Percentiles rank a stretch among this genome's conserved stretches.
These are phyloP conservation scores for Hyaloperonospora arabidopsidis DNA, from an alignment of 352 stramenopile species.

Conservation along the genomic window DNA sequence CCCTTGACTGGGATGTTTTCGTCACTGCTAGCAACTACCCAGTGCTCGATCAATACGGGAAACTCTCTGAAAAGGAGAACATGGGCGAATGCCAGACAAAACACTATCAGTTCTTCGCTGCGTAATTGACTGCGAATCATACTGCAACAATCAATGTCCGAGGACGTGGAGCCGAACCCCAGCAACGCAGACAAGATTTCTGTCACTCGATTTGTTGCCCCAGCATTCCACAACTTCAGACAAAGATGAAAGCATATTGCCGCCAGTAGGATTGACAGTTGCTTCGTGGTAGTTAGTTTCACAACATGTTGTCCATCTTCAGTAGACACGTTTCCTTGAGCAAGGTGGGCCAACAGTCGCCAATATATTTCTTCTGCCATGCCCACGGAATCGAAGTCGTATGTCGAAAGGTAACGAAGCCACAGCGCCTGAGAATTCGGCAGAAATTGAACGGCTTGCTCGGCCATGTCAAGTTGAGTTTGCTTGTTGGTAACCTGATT, in stretches of 20 bases:
- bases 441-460: conserved; percentile 38
- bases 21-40: conserved; percentile 20
- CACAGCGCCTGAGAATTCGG: conserved; percentile 33
- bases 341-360: conserved; percentile 30
- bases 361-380: conserved; percentile 29
- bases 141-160: conserved; percentile 23
- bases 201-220: conserved; percentile 17
- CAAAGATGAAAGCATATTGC: conserved; percentile 33
- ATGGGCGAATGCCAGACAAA: conserved; percentile 23
- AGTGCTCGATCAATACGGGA: conserved; percentile 23
- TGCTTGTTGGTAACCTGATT: conserved; percentile 21
- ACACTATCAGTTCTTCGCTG: conserved; percentile 15
- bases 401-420: conserved; percentile 37
- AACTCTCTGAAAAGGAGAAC: conserved; percentile 25
- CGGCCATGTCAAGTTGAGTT: conserved; percentile 30
- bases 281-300: conserved; percentile 6
- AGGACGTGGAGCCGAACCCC: conserved; percentile 14
- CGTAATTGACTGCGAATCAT: conserved; percentile 17
- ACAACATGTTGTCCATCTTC: conserved; percentile 1
- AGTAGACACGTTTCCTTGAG: conserved; percentile 3
- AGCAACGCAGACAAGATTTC: conserved; percentile 26
- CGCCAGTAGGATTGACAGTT: conserved; percentile 26
- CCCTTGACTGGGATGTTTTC: conserved; percentile 20
- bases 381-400: conserved; percentile 28
- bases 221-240: conserved; percentile 27